These are phyloP conservation scores for Saccharomycopsis vini DNA, from an alignment of 805 yeast genomes.

Conservation along the genomic window DNA sequence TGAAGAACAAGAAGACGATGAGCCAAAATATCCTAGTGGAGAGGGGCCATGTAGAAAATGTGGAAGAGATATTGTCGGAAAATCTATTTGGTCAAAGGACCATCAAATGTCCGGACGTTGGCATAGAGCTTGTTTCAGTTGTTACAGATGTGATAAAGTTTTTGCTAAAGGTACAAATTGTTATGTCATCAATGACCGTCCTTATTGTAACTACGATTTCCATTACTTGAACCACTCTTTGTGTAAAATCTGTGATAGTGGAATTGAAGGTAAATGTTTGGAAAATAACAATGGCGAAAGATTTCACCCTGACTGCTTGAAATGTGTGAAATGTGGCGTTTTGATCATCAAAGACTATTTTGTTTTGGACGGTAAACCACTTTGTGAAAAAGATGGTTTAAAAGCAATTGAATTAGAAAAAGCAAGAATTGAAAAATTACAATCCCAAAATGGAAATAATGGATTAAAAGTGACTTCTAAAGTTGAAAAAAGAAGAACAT, in stretches of 20 bases:
- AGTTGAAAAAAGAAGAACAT: slow-evolving; percentile 18
- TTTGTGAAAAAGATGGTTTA: slow-evolving; percentile 38
- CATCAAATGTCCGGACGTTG: slow-evolving; percentile 80
- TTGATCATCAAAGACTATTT: slow-evolving; percentile 47
- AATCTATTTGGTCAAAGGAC: slow-evolving; percentile 66
- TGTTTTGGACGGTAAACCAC: slow-evolving; percentile 37
- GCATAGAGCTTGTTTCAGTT: slow-evolving; percentile 83
- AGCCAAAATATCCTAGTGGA: slow-evolving; percentile 41
- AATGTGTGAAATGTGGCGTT: slow-evolving; percentile 51
- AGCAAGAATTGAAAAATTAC: background rate
- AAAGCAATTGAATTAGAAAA: slow-evolving; percentile 16
- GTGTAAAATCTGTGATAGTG: slow-evolving; percentile 60
- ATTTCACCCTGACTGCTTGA: slow-evolving; percentile 69
- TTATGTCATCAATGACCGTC: slow-evolving; percentile 70
- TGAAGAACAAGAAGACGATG: slow-evolving; percentile 1
- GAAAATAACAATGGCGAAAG: slow-evolving; percentile 64
- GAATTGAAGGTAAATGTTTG: slow-evolving; percentile 86
- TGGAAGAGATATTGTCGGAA: slow-evolving; percentile 41
- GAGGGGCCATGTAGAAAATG: slow-evolving; percentile 81
- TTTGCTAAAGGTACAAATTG: slow-evolving; percentile 57
- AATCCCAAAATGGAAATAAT: slow-evolving; percentile 3
- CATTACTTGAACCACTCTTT: slow-evolving; percentile 69
- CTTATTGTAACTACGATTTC: slow-evolving; percentile 60
- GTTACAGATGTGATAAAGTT: slow-evolving; percentile 49
- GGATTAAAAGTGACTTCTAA: slow-evolving; percentile 11